Evolutionary conservation across 768 basidiomycete species (phyloP).

Genomic region (Boletus reticulatus): DNA sequence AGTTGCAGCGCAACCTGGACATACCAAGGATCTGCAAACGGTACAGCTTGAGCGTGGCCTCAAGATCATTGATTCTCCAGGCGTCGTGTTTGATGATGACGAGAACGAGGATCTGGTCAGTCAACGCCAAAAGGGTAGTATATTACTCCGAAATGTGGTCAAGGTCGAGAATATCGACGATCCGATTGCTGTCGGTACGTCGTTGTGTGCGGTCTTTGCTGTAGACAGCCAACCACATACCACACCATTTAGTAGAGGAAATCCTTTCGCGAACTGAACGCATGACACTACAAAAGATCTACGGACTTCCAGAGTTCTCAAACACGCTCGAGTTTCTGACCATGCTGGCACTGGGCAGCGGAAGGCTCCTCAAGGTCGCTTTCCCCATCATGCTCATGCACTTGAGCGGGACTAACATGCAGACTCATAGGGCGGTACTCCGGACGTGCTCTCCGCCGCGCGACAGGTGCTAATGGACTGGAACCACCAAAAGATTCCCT

Average conservation of each 20-base stretch:
- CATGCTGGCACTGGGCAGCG: constrained; percentile 80
- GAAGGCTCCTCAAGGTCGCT: constrained; percentile 76
- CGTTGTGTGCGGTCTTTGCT: not conserved
- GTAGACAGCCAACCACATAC: not conserved
- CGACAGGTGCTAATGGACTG: constrained; percentile 85
- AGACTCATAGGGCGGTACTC: constrained; percentile 73
- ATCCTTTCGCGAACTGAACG: constrained; percentile 72
- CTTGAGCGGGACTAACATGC: not conserved
- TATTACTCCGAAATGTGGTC: constrained; percentile 84
- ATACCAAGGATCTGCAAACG: constrained; percentile 90
- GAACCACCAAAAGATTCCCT: constrained; percentile 96
- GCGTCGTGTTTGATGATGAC: constrained; percentile 93
- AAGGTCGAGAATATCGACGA: constrained; percentile 91
- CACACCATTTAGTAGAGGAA: constrained; percentile 65
- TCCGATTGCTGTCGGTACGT: constrained; percentile 82
- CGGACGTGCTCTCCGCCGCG: constrained; percentile 80
- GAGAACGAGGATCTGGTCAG: constrained; percentile 44
- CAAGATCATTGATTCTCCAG: constrained; percentile 92
- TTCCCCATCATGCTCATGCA: not conserved
- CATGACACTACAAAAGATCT: constrained; percentile 77
- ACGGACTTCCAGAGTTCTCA: constrained; percentile 74
- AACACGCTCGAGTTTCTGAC: constrained; percentile 84
- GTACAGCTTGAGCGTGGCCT: constrained; percentile 91
- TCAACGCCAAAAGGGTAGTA: constrained; percentile 49
- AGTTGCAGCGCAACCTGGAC: constrained; percentile 92